phyloP scores from a whole-genome alignment of 306 rosid species.

The Herpetospermum pedunculosum region DNA sequence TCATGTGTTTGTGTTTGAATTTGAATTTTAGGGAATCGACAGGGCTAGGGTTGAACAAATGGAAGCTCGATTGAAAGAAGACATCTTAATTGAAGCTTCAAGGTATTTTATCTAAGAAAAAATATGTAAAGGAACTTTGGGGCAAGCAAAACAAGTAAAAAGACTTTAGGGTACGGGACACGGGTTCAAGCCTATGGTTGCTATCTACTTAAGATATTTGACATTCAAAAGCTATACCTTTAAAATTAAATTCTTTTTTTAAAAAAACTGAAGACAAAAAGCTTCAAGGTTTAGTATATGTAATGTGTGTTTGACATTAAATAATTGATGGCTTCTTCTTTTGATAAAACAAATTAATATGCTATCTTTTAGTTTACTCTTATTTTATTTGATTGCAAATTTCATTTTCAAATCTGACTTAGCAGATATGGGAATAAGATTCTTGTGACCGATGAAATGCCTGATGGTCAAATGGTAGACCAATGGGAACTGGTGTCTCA shows the following conservation, averaged over 20 bases:
- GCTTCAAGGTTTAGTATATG: not conserved
- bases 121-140: not conserved
- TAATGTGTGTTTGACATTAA: not conserved
- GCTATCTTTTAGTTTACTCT: not conserved
- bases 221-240: not conserved
- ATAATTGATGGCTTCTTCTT: not conserved
- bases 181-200: not conserved
- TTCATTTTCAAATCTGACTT: slow-evolving; percentile 24
- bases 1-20: slow-evolving; percentile 3
- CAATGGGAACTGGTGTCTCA: slow-evolving; percentile 79
- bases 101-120: slow-evolving; percentile 30
- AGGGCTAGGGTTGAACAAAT: slow-evolving; percentile 81
- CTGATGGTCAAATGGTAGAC: slow-evolving; percentile 98
- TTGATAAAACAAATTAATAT: not conserved
- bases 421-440: slow-evolving; percentile 80
- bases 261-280: not conserved
- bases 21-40: slow-evolving; percentile 61
- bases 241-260: not conserved
- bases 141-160: not conserved
- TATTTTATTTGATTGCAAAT: slow-evolving; percentile 14
- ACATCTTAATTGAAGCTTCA: slow-evolving; percentile 69
- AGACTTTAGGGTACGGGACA: not conserved
- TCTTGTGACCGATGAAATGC: slow-evolving; percentile 91
- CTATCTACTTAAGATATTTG: not conserved
- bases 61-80: slow-evolving; percentile 80